Evolutionary conservation across 176 grass and related monocot genomes (phyloP).

Genomic region (Phoenix roebelenii): DNA sequence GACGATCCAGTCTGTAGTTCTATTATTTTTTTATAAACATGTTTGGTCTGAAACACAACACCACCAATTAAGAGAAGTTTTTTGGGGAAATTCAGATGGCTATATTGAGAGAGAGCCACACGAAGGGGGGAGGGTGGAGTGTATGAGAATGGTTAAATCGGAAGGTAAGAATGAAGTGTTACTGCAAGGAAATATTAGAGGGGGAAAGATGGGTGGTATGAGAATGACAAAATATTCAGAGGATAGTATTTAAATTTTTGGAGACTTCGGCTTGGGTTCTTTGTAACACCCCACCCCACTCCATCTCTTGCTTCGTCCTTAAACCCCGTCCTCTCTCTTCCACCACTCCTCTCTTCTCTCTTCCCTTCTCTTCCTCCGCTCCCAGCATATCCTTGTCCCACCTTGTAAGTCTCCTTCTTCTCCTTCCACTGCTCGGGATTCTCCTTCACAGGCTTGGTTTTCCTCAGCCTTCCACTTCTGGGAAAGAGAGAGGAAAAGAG

Average conservation of each 20-base stretch:
- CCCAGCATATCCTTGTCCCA: constrained; percentile 37
- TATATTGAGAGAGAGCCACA: too few species aligned
- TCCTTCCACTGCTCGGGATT: constrained; percentile 20
- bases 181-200: too few species aligned
- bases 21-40: too few species aligned
- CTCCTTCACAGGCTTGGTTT: background rate
- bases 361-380: constrained; percentile 32
- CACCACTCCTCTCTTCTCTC: background rate
- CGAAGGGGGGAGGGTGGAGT: too few species aligned
- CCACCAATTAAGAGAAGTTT: too few species aligned
- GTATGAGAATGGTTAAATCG: too few species aligned
- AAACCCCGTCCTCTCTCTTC: constrained; percentile 16
- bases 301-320: constrained; percentile 40
- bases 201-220: too few species aligned
- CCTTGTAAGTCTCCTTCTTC: constrained; percentile 51
- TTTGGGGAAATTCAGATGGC: too few species aligned
- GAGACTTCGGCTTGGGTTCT: constrained; percentile 34
- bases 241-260: constrained; percentile 35
- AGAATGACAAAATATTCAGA: too few species aligned
- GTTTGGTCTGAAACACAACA: too few species aligned
- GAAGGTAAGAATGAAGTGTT: too few species aligned
- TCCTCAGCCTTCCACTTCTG: background rate
- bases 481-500: background rate
- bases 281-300: constrained; percentile 33
- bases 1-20: too few species aligned